Percentiles rank a stretch among this genome's conserved stretches.
Conservation (phyloP, 768 basidiomycete species). For the Fibroporia radiculosa region DNA sequence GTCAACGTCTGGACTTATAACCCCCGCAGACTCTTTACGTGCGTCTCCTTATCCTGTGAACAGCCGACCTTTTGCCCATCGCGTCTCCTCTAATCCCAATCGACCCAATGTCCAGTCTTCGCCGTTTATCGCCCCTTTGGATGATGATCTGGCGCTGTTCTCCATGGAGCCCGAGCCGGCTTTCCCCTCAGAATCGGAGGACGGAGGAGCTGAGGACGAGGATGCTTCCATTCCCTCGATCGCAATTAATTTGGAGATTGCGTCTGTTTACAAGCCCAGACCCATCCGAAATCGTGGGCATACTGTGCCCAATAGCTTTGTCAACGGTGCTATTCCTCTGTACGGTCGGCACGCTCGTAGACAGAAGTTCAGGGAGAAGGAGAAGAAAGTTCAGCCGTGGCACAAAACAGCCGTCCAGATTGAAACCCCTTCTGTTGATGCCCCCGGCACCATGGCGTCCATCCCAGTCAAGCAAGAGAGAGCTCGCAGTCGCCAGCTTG, state of each 20-base stretch:
- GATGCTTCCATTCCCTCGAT: slow-evolving; percentile 15
- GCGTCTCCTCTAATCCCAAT: slow-evolving; percentile 21
- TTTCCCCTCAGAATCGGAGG: slow-evolving; percentile 4
- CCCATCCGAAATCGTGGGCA: slow-evolving; percentile 44
- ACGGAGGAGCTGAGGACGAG: slow-evolving; percentile 6
- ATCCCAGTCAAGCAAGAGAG: slow-evolving; percentile 18
- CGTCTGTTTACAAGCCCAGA: slow-evolving; percentile 67
- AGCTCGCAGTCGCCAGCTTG: slow-evolving; percentile 32
- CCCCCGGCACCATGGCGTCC: neutral
- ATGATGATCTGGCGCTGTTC: slow-evolving; percentile 32
- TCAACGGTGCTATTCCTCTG: slow-evolving; percentile 2
- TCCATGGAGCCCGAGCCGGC: slow-evolving; percentile 38
- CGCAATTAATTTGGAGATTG: slow-evolving; percentile 56
- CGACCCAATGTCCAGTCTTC: slow-evolving; percentile 17
- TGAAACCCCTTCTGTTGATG: neutral
- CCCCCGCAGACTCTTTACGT: slow-evolving; percentile 4
- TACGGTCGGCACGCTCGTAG: slow-evolving; percentile 20
- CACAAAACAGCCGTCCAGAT: slow-evolving; percentile 7
- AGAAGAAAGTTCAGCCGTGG: slow-evolving; percentile 19
- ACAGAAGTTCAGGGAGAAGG: slow-evolving; percentile 14
- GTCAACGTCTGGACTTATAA: slow-evolving; percentile 7
- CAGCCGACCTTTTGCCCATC: slow-evolving; percentile 12
- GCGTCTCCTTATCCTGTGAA: neutral
- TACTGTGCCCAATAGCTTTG: slow-evolving; percentile 16
- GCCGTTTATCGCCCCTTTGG: slow-evolving; percentile 16